phyloP scores from a whole-genome alignment of 805 yeast genomes.

The Hanseniaspora valbyensis region DNA sequence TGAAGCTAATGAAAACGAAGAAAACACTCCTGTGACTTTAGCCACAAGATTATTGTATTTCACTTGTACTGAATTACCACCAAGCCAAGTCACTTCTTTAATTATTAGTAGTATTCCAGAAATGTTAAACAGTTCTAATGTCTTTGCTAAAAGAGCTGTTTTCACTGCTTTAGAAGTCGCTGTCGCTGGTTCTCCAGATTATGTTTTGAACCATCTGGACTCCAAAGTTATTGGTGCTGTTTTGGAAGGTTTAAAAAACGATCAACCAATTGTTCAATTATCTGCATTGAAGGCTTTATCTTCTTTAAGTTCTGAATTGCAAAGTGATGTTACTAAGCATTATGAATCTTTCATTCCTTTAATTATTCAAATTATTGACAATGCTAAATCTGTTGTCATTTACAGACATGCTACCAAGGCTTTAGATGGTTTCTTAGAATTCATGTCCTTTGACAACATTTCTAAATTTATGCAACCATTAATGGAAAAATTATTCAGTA shows the following conservation, averaged over 20 bases:
- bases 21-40: slow-evolving; percentile 62
- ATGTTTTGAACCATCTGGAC: slow-evolving; percentile 60
- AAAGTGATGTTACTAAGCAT: slow-evolving; percentile 70
- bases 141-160: slow-evolving; percentile 78
- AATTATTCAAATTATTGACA: slow-evolving; percentile 75
- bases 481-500: slow-evolving; percentile 76
- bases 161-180: slow-evolving; percentile 70
- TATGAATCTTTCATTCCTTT: slow-evolving; percentile 77
- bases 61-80: slow-evolving; percentile 77
- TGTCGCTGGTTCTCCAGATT: slow-evolving; percentile 92
- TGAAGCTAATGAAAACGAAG: slow-evolving; percentile 90
- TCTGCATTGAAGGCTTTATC: slow-evolving; percentile 77
- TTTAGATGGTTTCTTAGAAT: slow-evolving; percentile 83
- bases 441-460: slow-evolving; percentile 78
- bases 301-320: slow-evolving; percentile 70
- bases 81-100: slow-evolving; percentile 79
- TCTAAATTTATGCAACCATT: slow-evolving; percentile 72
- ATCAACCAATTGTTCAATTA: slow-evolving; percentile 62
- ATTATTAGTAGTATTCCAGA: slow-evolving; percentile 53
- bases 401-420: slow-evolving; percentile 87
- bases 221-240: slow-evolving; percentile 57
- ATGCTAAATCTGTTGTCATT: slow-evolving; percentile 69
- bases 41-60: slow-evolving; percentile 72
- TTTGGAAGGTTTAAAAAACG: slow-evolving; percentile 65
- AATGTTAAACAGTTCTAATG: slow-evolving; percentile 51